Evolutionary conservation across 2,329 filamentous ascomycete genomes (phyloP).

Genomic region (Penicillium sp.): DNA sequence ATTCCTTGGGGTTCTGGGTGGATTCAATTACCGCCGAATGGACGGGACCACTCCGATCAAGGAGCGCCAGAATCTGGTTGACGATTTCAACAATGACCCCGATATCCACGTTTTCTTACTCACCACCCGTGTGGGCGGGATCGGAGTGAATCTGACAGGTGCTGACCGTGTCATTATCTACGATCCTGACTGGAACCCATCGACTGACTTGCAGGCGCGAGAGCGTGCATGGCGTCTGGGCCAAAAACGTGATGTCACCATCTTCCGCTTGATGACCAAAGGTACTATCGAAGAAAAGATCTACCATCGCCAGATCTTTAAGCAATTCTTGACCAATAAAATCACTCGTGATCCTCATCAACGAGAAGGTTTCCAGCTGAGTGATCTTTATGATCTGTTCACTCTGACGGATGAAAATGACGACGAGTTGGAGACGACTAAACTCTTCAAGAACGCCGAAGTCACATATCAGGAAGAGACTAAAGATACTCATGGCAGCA

Average conservation of each 20-base stretch:
- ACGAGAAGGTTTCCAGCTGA: slow-evolving; percentile 83
- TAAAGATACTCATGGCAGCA: slow-evolving; percentile 1
- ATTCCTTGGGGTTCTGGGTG: slow-evolving; percentile 67
- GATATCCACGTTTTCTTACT: slow-evolving; percentile 84
- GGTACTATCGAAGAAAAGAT: slow-evolving; percentile 99
- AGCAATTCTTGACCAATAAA: slow-evolving; percentile 96
- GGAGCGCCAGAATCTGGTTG: slow-evolving; percentile 82
- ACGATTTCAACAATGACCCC: slow-evolving; percentile 83
- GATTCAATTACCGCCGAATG: slow-evolving; percentile 82
- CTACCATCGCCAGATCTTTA: slow-evolving; percentile 97
- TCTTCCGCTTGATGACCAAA: slow-evolving; percentile 96
- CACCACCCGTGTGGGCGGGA: slow-evolving; percentile 90
- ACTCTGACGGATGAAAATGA: slow-evolving; percentile 68
- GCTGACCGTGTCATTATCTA: slow-evolving; percentile 97
- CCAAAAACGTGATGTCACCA: slow-evolving; percentile 91
- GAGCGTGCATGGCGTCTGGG: slow-evolving; percentile 95
- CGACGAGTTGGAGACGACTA: slow-evolving; percentile 76
- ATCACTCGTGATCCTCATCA: slow-evolving; percentile 93
- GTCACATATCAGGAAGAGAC: slow-evolving; percentile 59
- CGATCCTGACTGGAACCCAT: slow-evolving; percentile 98
- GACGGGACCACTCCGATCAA: slow-evolving; percentile 90
- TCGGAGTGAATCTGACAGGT: slow-evolving; percentile 92
- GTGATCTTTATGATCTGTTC: slow-evolving; percentile 90
- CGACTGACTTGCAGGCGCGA: slow-evolving; percentile 90
- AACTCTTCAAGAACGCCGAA: slow-evolving; percentile 84